Evolutionary conservation across 768 basidiomycete genomes (phyloP).

Genomic region (Boletus fagicola): DNA sequence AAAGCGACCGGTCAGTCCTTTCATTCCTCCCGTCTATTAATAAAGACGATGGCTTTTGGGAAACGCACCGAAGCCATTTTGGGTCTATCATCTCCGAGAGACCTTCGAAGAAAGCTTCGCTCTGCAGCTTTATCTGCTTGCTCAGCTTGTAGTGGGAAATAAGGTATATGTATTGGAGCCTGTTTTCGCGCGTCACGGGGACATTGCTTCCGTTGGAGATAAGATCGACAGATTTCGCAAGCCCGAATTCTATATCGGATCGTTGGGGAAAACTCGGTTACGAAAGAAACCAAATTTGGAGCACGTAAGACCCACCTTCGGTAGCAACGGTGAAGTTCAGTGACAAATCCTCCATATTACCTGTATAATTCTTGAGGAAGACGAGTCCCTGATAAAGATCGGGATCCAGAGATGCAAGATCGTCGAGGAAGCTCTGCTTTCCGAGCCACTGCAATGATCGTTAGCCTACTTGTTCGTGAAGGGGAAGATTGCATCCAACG

Average conservation of each 20-base stretch:
- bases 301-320: slow-evolving; percentile 58
- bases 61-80: slow-evolving; percentile 72
- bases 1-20: slow-evolving; percentile 10
- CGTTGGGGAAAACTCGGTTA: neutral
- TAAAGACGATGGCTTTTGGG: neutral
- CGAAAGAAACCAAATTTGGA: neutral
- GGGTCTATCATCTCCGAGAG: slow-evolving; percentile 89
- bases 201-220: slow-evolving; percentile 79
- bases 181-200: slow-evolving; percentile 84
- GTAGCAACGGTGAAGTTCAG: slow-evolving; percentile 86
- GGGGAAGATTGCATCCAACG: neutral
- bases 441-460: slow-evolving; percentile 73
- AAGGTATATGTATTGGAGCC: slow-evolving; percentile 85
- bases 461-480: neutral
- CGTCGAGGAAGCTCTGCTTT: slow-evolving; percentile 88
- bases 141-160: slow-evolving; percentile 87
- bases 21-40: neutral
- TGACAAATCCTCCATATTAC: slow-evolving; percentile 82
- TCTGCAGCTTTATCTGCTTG: slow-evolving; percentile 83
- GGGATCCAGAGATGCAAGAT: slow-evolving; percentile 86
- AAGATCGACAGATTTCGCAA: slow-evolving; percentile 71
- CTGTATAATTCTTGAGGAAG: slow-evolving; percentile 89
- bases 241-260: slow-evolving; percentile 67
- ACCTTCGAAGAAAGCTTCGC: slow-evolving; percentile 87
- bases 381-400: slow-evolving; percentile 91